Evolutionary conservation across 257 asterid species (phyloP).

Genomic region (Solanum neorickii): DNA sequence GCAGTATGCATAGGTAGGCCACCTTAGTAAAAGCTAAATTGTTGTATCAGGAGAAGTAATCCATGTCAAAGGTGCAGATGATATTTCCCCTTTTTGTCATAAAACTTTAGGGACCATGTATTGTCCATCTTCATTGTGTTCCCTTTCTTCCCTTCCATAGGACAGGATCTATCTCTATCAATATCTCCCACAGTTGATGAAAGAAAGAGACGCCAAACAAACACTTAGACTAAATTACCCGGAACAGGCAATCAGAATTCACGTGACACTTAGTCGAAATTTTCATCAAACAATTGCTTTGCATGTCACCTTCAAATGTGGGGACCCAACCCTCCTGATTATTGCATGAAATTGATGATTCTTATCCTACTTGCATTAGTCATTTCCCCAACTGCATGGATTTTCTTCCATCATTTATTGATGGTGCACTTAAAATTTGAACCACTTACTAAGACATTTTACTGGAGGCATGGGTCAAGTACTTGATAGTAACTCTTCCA

Average conservation of each 20-base stretch:
- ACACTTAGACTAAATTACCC: conserved; percentile 8
- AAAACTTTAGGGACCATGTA: conserved; percentile 30
- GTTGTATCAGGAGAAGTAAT: conserved; percentile 7
- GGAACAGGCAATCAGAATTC: conserved; percentile 14
- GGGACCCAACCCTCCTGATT: not conserved
- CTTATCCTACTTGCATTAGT: not conserved
- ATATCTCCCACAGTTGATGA: conserved; percentile 22
- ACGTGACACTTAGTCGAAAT: conserved; percentile 10
- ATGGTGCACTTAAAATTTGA: not conserved
- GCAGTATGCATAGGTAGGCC: conserved; percentile 2
- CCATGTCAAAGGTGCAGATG: not conserved
- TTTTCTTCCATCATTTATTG: not conserved
- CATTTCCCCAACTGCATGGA: not conserved
- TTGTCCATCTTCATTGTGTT: conserved; percentile 19
- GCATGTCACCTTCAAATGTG: not conserved
- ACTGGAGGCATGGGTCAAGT: not conserved
- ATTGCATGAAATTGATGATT: not conserved
- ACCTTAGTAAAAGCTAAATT: conserved; percentile 2
- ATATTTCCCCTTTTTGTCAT: conserved; percentile 1
- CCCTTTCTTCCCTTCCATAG: conserved; percentile 43
- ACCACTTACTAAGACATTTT: not conserved
- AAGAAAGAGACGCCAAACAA: not conserved
- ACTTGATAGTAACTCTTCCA: not conserved
- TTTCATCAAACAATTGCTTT: not conserved
- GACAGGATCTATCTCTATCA: conserved; percentile 34